Evolutionary conservation across 2,329 filamentous ascomycete genomes (phyloP), one percentile per base, ranked within the genome.

Genomic region (Phaeoacremonium minimum): DNA sequence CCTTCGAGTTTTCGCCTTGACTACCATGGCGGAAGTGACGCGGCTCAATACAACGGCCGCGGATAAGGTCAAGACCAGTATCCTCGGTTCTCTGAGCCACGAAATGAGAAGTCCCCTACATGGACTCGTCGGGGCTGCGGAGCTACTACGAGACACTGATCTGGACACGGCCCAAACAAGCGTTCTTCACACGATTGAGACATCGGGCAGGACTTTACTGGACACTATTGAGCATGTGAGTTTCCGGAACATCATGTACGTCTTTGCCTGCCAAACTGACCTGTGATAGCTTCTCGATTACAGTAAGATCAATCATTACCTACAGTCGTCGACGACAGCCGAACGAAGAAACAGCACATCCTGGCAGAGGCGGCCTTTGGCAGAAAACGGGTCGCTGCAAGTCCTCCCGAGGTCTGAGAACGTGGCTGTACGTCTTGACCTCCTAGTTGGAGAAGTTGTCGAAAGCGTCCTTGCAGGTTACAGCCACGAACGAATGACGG

Each of bases 61-160:
- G 0, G 63, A 69, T 20, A 67, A 60, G 35, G 69, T 73, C 19
- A 79, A 79, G 49, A 69, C 69, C 2, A 75, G 80, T 38, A 71
- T 79, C 22, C 66, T 83, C 7, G 71, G 73, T 1, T 79, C 72
- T 2, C 68, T 83, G 6, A 77, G 72, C 4, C 78, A 83, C 46
- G 78, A 83, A 48, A 55, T 83, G 12, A 64, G 78, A 5, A 77
- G 72, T 3, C 78, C 78, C 0, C 57, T 83, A 1, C 77, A 83
- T 37, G 78, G 77, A 3, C 71, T 82, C 19, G 55, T 82, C 0
- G 68, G 73, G 0, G 75, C 62, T 35, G 62, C 66, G 1, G 74
- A 78, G 43, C 52, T 79, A 4, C 47, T 81, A 1, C 63, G 67
- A 4, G 73, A 77, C n/a, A 75, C 72, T 0, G 41, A 56, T 0